These are phyloP conservation scores for Ramaria rubella DNA, from an alignment of 768 basidiomycete genomes.

Conservation along the genomic window DNA sequence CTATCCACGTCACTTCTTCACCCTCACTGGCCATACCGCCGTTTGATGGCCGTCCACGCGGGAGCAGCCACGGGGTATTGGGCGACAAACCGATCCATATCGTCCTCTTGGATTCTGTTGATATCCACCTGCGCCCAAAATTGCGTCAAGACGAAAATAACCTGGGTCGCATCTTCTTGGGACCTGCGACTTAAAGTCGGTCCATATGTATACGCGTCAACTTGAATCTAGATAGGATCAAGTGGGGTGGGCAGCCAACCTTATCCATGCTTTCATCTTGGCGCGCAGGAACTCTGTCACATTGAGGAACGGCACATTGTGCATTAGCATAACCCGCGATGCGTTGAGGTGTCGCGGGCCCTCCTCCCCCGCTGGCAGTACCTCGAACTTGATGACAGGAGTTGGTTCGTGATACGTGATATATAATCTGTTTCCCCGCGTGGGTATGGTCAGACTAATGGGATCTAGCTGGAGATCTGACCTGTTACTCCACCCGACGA, in stretches of 20 bases:
- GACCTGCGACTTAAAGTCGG: conserved; percentile 47
- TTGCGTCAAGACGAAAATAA: conserved; percentile 58
- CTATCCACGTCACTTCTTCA: not conserved
- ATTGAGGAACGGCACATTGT: conserved; percentile 74
- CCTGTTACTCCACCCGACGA: conserved; percentile 87
- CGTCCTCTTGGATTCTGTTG: conserved; percentile 79
- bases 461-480: conserved; percentile 25
- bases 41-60: conserved; percentile 66
- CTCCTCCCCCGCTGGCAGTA: conserved; percentile 72
- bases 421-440: conserved; percentile 48
- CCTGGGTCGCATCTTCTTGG: conserved; percentile 73
- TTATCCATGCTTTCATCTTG: conserved; percentile 77
- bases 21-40: conserved; percentile 13
- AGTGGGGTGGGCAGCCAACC: conserved; percentile 40
- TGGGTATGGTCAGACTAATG: not conserved
- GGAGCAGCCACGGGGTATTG: conserved; percentile 54
- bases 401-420: conserved; percentile 69
- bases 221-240: not conserved
- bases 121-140: conserved; percentile 82
- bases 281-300: conserved; percentile 81
- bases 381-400: conserved; percentile 82
- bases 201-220: not conserved
- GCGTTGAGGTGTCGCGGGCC: conserved; percentile 70
- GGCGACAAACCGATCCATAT: conserved; percentile 72
- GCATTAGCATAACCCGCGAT: conserved; percentile 59